Percentiles rank a stretch among this genome's conserved stretches.
Conservation (phyloP, 129 eudicot genomes). For the Apium graveolens region DNA sequence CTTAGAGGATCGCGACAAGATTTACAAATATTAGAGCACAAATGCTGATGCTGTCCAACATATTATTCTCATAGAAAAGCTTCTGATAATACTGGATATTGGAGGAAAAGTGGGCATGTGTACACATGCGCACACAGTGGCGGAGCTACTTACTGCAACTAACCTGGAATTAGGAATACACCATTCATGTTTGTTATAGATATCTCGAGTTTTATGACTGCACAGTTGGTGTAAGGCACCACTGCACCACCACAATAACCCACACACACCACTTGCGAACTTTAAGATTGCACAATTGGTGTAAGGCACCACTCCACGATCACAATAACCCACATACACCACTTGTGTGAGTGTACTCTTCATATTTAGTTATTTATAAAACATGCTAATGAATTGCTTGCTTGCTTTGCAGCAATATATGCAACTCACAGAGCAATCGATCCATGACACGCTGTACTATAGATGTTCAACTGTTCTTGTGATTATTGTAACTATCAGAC, state of each 20-base stretch:
- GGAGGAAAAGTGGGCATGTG: background rate
- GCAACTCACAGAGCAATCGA: background rate
- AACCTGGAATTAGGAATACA: background rate
- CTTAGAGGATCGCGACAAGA: background rate
- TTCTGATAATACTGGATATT: background rate
- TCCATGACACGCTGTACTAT: background rate
- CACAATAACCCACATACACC: background rate
- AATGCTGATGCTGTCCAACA: background rate
- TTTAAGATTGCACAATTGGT: too few relatives aligned
- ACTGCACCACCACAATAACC: too few relatives aligned
- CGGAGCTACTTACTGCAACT: background rate
- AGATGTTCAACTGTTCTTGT: background rate
- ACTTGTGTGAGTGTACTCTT: background rate
- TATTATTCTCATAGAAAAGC: background rate
- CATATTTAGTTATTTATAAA: too few relatives aligned
- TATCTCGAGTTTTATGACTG: too few relatives aligned
- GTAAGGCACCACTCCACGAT: too few relatives aligned
- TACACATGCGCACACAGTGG: too few relatives aligned
- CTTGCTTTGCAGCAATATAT: background rate
- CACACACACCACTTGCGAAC: too few relatives aligned
- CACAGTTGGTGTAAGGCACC: too few relatives aligned
- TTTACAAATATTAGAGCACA: background rate
- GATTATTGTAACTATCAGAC: background rate
- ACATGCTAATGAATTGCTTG: background rate
- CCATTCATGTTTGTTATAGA: background rate